phyloP scores from a whole-genome alignment of 345 rosid species.

The Populus nigra region DNA sequence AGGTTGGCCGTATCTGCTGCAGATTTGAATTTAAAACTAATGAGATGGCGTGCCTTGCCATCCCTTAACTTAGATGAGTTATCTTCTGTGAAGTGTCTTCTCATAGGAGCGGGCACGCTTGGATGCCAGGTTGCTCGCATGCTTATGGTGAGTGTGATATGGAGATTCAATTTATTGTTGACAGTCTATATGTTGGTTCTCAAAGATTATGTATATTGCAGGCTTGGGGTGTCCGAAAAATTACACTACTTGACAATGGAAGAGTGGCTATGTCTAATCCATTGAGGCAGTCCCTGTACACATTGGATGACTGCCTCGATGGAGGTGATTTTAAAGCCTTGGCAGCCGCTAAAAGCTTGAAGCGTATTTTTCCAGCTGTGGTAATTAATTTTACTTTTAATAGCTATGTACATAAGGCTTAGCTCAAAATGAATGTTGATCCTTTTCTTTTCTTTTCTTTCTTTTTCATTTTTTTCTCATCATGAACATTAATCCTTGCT shows the following conservation, averaged over 20 bases:
- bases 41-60: slow-evolving; percentile 97
- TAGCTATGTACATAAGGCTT: slow-evolving; percentile 6
- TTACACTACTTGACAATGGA: slow-evolving; percentile 84
- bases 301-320: slow-evolving; percentile 76
- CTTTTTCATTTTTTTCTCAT: neutral
- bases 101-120: slow-evolving; percentile 93
- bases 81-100: slow-evolving; percentile 82
- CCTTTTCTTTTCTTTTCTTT: neutral
- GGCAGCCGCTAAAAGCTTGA: slow-evolving; percentile 84
- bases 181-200: slow-evolving; percentile 13
- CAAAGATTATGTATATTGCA: slow-evolving; percentile 30
- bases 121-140: slow-evolving; percentile 98
- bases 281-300: slow-evolving; percentile 89
- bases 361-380: slow-evolving; percentile 83
- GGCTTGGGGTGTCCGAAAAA: slow-evolving; percentile 94
- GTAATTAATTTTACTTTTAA: slow-evolving; percentile 37
- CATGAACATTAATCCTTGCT: neutral
- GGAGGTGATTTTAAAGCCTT: slow-evolving; percentile 82
- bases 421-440: neutral
- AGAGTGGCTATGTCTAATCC: slow-evolving; percentile 97
- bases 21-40: slow-evolving; percentile 89
- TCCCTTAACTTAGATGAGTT: slow-evolving; percentile 70
- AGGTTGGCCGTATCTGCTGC: slow-evolving; percentile 91
- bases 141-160: slow-evolving; percentile 63
- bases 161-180: neutral